These are phyloP conservation scores for Blepharisma stoltei DNA, from an alignment of 73 alveolate species.

Conservation along the genomic window DNA sequence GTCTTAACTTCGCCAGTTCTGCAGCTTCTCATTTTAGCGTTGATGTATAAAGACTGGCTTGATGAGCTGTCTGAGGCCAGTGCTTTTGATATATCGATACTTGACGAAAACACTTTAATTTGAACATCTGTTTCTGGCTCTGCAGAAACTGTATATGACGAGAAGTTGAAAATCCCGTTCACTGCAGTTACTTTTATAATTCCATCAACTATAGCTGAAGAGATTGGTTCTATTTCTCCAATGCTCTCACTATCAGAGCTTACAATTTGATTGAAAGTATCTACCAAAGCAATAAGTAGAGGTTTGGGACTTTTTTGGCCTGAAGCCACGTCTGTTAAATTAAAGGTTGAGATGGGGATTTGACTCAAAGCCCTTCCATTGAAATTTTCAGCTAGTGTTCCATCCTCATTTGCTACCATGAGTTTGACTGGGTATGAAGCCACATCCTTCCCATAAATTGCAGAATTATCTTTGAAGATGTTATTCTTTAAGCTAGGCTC, in stretches of 20 bases:
- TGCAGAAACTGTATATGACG: not conserved
- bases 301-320: not conserved
- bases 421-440: conserved; percentile 13
- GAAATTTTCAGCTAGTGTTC: too few relatives aligned
- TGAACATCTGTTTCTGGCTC: not conserved
- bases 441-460: not conserved
- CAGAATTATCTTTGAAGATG: not conserved
- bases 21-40: conserved; percentile 35
- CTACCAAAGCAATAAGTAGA: not conserved
- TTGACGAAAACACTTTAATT: not conserved
- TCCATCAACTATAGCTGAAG: not conserved
- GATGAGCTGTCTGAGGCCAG: not conserved
- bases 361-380: too few relatives aligned
- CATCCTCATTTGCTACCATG: not conserved
- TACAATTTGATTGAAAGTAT: not conserved
- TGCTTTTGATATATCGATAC: too few relatives aligned
- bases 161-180: not conserved
- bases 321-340: not conserved
- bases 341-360: too few relatives aligned
- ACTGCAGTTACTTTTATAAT: not conserved
- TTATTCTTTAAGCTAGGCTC: not conserved
- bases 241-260: not conserved
- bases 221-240: not conserved
- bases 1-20: conserved; percentile 44
- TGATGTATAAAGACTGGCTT: not conserved